Base-by-base conservation (phyloP, 140 eudicot genomes). In the Flaveria floridana region DNA sequence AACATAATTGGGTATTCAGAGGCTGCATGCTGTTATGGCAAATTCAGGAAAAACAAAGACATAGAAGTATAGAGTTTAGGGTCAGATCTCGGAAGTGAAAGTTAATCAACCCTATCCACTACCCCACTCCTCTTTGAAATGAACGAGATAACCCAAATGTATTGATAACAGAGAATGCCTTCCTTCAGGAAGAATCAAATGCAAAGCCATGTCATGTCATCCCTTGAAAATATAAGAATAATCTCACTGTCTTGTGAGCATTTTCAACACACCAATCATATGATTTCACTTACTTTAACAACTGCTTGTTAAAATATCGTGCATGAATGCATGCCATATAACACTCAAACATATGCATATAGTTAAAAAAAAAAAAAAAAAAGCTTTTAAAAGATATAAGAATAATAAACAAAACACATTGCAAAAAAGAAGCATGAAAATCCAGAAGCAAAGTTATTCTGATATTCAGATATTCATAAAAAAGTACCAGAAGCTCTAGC, bases 401-500 rank as follows among this genome's bases (percentile, higher is more conserved):
- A 50, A 52, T 52, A 52, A 23, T 52, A n/a, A n/a, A 52, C 23
- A 61, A 21, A 23, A 10, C 37, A 21, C 23, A 3, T 21, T 8
- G 34, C 41, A 34, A 34, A 34, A 34, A 34, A 5, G 39, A 25
- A 16, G 11, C 23, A 20, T 58, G 10, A 25, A 59, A 61, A 25
- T 2, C 18, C 42, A 25, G 66, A 61, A 61, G 66, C 39, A 61
- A 23, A 25, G 19, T 59, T 23, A 61, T 61, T 61, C 19, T 61
- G 19, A 61, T 72, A n/a, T 25, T n/a, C 1, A 7, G 19, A 65
- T 8, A 53, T 53, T 68, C 69, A 51, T 47, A 41, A 44, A 70
- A 25, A 56, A 37, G 21, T 34, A 37, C 56, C 75, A 65, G 50
- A 44, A 61, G 14, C 78, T 69, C 23, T 56, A 75, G 73, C 37